A percentile compares a stretch with the other conserved stretches of the same genome.
phyloP scores from a whole-genome alignment of 1,139 yeast genomes.

The Diutina rugosa region DNA sequence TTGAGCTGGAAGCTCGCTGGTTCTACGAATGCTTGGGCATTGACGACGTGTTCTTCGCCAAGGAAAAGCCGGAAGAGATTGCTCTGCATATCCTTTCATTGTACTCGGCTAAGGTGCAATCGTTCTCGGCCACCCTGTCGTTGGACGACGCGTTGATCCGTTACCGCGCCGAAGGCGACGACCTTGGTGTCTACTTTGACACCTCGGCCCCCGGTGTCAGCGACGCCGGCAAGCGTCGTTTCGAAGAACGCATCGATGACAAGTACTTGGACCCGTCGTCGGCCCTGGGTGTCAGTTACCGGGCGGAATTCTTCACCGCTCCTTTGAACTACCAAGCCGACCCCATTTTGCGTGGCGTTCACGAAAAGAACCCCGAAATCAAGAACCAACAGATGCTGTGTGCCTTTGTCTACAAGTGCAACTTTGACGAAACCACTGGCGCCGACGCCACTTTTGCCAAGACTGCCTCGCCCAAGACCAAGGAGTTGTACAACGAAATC shows the following conservation, averaged over 20 bases:
- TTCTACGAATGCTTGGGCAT: constrained; percentile 82
- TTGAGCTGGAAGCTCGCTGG: constrained; percentile 83
- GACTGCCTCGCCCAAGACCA: constrained; percentile 73
- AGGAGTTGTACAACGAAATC: constrained; percentile 59
- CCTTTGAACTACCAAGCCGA: constrained; percentile 37
- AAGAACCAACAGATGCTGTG: constrained; percentile 49
- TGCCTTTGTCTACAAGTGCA: constrained; percentile 77
- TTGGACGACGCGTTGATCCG: constrained; percentile 43
- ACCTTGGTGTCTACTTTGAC: constrained; percentile 89
- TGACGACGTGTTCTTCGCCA: constrained; percentile 84
- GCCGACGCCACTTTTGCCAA: constrained; percentile 73
- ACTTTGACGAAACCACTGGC: constrained; percentile 21
- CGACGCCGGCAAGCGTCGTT: constrained; percentile 19
- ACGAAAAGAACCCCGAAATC: constrained; percentile 15
- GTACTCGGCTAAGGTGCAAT: constrained; percentile 88
- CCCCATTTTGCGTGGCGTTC: constrained; percentile 31
- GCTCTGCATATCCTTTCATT: constrained; percentile 77
- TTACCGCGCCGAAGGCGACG: constrained; percentile 63
- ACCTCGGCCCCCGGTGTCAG: constrained; percentile 27
- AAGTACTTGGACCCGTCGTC: constrained; percentile 52
- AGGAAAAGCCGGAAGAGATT: constrained; percentile 69
- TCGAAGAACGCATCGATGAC: constrained; percentile 68
- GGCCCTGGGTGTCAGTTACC: constrained; percentile 34
- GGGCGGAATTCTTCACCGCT: constrained; percentile 80
- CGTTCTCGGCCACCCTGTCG: constrained; percentile 30